Conservation (phyloP, 345 rosid genomes). For the Dipteronia sinensis region DNA sequence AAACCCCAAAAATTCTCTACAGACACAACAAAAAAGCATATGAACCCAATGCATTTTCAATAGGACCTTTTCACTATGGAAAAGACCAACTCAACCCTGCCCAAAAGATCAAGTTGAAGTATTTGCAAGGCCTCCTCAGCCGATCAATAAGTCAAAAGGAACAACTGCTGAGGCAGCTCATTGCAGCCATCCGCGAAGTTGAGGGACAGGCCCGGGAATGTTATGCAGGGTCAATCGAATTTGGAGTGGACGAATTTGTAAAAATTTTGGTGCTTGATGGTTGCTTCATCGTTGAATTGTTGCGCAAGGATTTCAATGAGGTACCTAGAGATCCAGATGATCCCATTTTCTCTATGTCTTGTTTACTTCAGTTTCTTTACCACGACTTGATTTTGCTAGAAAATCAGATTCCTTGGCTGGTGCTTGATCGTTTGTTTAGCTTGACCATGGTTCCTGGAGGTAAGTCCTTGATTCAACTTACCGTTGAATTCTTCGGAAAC, state of each 20-base stretch:
- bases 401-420: conserved; percentile 34
- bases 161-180: background rate
- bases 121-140: conserved; percentile 23
- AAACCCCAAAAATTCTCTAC: conserved; percentile 21
- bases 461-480: conserved; percentile 16
- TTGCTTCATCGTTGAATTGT: conserved; percentile 33
- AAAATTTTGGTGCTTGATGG: conserved; percentile 34
- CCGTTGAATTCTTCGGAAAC: conserved; percentile 10
- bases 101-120: conserved; percentile 27
- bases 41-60: conserved; percentile 29
- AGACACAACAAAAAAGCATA: conserved; percentile 29
- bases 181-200: background rate
- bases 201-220: conserved; percentile 22
- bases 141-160: background rate
- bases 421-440: conserved; percentile 27
- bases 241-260: background rate
- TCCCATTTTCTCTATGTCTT: conserved; percentile 32
- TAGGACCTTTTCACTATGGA: conserved; percentile 32
- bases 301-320: conserved; percentile 11
- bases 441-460: background rate
- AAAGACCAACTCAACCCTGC: background rate
- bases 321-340: conserved; percentile 11
- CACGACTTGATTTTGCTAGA: conserved; percentile 43
- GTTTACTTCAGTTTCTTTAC: conserved; percentile 26
- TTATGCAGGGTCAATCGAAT: conserved; percentile 12